Evolutionary conservation across 2,329 filamentous ascomycete species (phyloP).

Genomic region (Blastomyces percursus): DNA sequence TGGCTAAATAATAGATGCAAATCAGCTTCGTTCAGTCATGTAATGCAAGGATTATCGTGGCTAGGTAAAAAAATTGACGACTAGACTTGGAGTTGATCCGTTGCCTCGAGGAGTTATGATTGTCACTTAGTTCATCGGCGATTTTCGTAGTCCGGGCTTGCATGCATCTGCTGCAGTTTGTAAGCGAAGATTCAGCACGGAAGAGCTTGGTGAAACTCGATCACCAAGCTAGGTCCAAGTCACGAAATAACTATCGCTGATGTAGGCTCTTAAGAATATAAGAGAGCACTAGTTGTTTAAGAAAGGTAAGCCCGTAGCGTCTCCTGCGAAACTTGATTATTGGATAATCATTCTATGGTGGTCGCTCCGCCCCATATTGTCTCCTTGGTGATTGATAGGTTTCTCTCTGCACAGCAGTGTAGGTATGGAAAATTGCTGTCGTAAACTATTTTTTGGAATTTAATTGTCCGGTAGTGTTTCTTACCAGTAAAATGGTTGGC

Average conservation of each 20-base stretch:
- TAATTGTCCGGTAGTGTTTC: background rate
- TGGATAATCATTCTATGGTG: background rate
- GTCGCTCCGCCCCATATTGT: too few relatives aligned
- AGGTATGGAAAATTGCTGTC: too few relatives aligned
- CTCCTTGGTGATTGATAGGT: too few relatives aligned
- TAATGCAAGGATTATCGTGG: background rate
- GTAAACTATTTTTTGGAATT: background rate
- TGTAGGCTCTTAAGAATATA: background rate
- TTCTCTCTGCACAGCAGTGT: too few relatives aligned
- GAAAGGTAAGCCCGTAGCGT: background rate
- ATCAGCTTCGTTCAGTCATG: background rate
- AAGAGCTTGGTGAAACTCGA: background rate
- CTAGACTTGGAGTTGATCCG: background rate
- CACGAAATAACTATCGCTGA: background rate
- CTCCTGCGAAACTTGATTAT: background rate
- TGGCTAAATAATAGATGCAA: background rate
- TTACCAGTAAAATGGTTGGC: too few relatives aligned
- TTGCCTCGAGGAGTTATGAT: background rate
- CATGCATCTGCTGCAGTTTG: background rate
- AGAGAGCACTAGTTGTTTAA: background rate
- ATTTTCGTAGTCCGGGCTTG: background rate
- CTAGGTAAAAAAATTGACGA: background rate
- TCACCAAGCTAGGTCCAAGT: background rate
- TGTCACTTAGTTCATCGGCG: background rate
- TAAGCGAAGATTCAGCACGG: background rate